Base-by-base conservation (phyloP, 768 basidiomycete species). In the Suillus ampliporus region DNA sequence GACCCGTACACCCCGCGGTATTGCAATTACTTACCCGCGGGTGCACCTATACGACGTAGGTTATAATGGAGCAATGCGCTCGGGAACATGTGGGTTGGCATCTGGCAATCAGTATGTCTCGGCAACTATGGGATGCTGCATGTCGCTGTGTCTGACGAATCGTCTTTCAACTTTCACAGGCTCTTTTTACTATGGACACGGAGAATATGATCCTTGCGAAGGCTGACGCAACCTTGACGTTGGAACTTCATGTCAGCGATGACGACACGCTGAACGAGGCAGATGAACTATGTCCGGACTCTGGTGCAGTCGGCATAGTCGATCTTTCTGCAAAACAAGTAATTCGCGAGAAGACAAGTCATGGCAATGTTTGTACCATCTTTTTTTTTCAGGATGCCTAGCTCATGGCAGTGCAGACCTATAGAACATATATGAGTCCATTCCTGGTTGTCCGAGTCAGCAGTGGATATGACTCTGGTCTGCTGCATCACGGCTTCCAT, bases 251-350 rank as follows among this genome's bases (percentile, higher is more conserved):
- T 9, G 78, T 79, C 43, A 76, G 80, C 31, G 82, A 84, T 0
- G 83, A 83, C n/a, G 88, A 92, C 64, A 75, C 82, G 8, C 61
- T 91, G 63, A 90, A 92, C 69, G 89, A 92, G 80, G 91, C 90
- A 70, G 68, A 38, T 13, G 34, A 26, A 5, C 92, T 90, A 72
- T 84, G 86, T 63, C 82, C 82, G 35, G 92, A 94, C 72, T 83
- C 84, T 21, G 92, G 92, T 1, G 67, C 69, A 14, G 88, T 91
- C 11, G 92, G 91, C 0, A 75, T 87, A n/a, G 72, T 92, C 11
- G 87, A 93, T 60, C 69, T 91, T 5, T 71, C 80, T 13, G 84
- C 79, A 17, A 77, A 77, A 53, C 65, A 65, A 5, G 67, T 89
- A n/a, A 73, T 69, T 4, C 81, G 76, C 46, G 89, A 92, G 89